Percentiles rank a stretch among this genome's conserved stretches.
phyloP scores from a whole-genome alignment of 495 filamentous ascomycete species.

The Aspergillus heteromorphus region DNA sequence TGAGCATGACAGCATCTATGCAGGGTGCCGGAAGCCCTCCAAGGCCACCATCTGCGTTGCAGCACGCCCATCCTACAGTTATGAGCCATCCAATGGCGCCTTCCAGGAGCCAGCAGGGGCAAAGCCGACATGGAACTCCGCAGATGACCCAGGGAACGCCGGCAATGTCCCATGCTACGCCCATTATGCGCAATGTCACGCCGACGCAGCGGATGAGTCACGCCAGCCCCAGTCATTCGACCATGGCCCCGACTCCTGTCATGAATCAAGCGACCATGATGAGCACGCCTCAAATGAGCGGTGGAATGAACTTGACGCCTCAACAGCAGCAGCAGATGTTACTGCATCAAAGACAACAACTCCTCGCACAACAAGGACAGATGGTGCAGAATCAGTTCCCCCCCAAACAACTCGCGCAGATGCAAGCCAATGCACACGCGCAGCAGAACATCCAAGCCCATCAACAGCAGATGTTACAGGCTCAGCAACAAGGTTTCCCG shows the following conservation, averaged over 20 bases:
- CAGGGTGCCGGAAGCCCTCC: constrained; percentile 68
- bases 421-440: constrained; percentile 42
- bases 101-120: constrained; percentile 74
- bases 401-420: constrained; percentile 41
- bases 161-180: constrained; percentile 66
- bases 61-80: constrained; percentile 62
- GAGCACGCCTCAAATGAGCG: constrained; percentile 36
- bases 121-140: constrained; percentile 70
- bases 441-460: constrained; percentile 51
- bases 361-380: constrained; percentile 45
- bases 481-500: constrained; percentile 23
- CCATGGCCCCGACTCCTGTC: constrained; percentile 54
- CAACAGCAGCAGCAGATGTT: constrained; percentile 43
- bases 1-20: constrained; percentile 74
- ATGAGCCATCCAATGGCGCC: constrained; percentile 69
- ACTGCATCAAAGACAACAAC: constrained; percentile 44
- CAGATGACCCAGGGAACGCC: constrained; percentile 76
- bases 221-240: constrained; percentile 58
- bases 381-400: constrained; percentile 39
- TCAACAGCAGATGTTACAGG: constrained; percentile 40
- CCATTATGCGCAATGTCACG: constrained; percentile 62
- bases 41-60: constrained; percentile 69
- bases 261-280: constrained; percentile 49
- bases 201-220: constrained; percentile 69
- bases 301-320: constrained; percentile 33